phyloP scores from a whole-genome alignment of 345 rosid genomes.

The Nephelium lappaceum region DNA sequence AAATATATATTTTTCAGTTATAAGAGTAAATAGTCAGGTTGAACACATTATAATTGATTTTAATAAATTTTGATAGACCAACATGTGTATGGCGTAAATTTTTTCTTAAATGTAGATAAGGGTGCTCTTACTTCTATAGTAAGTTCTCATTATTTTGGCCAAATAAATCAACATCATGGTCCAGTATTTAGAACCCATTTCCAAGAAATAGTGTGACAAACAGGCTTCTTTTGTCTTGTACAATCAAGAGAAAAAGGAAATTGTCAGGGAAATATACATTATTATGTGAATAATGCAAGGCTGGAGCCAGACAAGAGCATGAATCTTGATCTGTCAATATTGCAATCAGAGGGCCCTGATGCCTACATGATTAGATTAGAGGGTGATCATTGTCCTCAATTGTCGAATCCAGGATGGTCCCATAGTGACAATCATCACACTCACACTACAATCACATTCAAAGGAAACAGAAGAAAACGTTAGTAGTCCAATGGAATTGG shows the following conservation, averaged over 20 bases:
- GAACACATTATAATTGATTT: no score
- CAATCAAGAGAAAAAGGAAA: neutral
- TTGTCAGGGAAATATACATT: neutral
- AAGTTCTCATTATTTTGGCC: neutral
- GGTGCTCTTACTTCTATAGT: neutral
- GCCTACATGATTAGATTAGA: neutral
- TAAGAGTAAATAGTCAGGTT: no score
- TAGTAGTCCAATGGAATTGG: neutral
- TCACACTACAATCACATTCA: neutral
- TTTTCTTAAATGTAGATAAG: no score
- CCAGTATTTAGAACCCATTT: neutral
- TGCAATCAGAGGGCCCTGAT: neutral
- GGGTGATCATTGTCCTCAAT: neutral
- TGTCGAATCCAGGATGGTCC: neutral
- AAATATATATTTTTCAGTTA: no score
- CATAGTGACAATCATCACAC: neutral
- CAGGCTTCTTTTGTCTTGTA: neutral
- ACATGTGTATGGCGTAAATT: no score
- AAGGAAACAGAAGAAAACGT: neutral
- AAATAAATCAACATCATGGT: neutral
- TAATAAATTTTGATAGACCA: no score
- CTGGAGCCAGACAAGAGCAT: slow-evolving; percentile 3
- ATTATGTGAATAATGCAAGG: neutral
- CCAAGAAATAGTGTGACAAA: neutral
- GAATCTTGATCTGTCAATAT: neutral